Base-by-base conservation (phyloP, 768 basidiomycete genomes). In the Lactarius quietus region DNA sequence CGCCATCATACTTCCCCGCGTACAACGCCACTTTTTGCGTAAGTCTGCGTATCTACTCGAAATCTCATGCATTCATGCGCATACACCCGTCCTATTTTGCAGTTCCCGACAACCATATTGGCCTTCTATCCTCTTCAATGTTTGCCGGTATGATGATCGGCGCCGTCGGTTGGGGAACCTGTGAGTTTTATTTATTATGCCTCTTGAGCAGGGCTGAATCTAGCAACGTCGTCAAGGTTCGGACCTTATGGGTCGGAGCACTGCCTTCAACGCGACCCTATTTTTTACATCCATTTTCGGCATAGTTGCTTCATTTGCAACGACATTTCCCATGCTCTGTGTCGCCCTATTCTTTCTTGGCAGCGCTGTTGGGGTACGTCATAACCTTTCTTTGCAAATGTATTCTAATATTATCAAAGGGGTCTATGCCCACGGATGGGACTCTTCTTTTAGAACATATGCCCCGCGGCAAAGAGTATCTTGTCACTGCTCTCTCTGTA, bases 111-210 rank as follows among this genome's bases (percentile, higher is more conserved):
- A 81, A 80, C 55, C 85, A 85, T 68, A 91, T 95, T 57, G 96
- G 95, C 28, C 74, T 82, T 1, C 77, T 98, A 17, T 95, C 94
- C 0, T 92, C 93, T 4, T 87, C 90, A 4, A 94, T 93, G 84
- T 95, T 95, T 72, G 86, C 83, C 14, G 93, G 96, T n/a, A 98
- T 98, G 96, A 97, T 98, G 94, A 73, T 97, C 58, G 93, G 95
- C 1, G 90, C 92, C 1, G 77, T 95, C 10, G 91, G 89, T 5
- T 95, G 95, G 95, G 95, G 95, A 63, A 88, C 91, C 28, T 94
- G 92, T 89, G 70, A 59, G 85, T 78, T 12, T 6, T 78, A 8
- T 6, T 20, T 15, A 9, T 17, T 33, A 23, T 43, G n/a, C 55
- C 35, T 59, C 43, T 59, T 51, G 29, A 9, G 23, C 36, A 63